Evolutionary conservation across 2,329 filamentous ascomycete species (phyloP).

Genomic region (Pochonia chlamydosporia): DNA sequence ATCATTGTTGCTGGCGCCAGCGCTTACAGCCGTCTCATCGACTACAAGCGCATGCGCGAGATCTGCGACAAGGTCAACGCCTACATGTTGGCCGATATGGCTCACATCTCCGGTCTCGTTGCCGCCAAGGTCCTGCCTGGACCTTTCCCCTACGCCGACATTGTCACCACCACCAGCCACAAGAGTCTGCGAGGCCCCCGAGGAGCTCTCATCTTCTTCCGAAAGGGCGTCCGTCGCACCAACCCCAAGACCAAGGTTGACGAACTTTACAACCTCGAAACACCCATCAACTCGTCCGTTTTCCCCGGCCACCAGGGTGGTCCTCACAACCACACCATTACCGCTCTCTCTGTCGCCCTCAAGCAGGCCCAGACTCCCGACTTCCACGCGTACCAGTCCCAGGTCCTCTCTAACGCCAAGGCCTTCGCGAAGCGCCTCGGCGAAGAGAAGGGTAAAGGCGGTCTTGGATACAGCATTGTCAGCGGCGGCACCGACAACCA

Average conservation of each 20-base stretch:
- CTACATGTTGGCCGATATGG: conserved; percentile 94
- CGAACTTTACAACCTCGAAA: conserved; percentile 83
- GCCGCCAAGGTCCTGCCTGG: conserved; percentile 87
- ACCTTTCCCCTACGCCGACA: conserved; percentile 84
- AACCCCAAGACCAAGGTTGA: conserved; percentile 84
- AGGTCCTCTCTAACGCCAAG: conserved; percentile 87
- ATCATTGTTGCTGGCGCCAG: conserved; percentile 92
- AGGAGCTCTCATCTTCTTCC: conserved; percentile 97
- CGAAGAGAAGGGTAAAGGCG: conserved; percentile 65
- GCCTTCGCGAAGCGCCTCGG: conserved; percentile 68
- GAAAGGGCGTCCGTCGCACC: conserved; percentile 78
- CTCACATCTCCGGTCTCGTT: conserved; percentile 91
- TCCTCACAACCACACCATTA: conserved; percentile 98
- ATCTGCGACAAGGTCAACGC: conserved; percentile 88
- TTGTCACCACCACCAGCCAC: conserved; percentile 97
- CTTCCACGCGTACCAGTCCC: conserved; percentile 88
- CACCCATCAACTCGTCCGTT: conserved; percentile 90
- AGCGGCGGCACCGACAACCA: conserved; percentile 96
- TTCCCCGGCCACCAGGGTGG: conserved; percentile 98
- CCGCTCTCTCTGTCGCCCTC: conserved; percentile 85
- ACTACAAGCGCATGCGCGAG: conserved; percentile 87
- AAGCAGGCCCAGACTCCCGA: conserved; percentile 87
- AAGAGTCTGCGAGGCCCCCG: conserved; percentile 93
- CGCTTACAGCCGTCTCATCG: conserved; percentile 91
- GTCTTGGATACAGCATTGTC: conserved; percentile 81